Conservation (phyloP, 768 basidiomycete genomes). For the Termitomyces sp. region DNA sequence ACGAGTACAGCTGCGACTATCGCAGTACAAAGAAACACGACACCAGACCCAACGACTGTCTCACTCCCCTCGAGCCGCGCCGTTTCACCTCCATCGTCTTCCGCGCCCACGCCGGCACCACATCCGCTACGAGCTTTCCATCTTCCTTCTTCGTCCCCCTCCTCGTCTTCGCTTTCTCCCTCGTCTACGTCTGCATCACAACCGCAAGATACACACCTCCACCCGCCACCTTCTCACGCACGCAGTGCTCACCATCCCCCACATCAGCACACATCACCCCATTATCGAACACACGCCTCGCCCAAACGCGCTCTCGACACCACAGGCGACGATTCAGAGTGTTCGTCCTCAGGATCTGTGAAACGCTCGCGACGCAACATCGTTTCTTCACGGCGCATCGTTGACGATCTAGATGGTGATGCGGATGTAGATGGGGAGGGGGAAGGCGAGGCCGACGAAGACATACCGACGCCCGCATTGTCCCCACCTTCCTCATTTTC, state of each 20-base stretch:
- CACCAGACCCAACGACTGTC: conserved; percentile 12
- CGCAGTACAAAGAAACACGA: background rate
- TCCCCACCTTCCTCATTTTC: conserved; percentile 7
- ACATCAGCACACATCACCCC: background rate
- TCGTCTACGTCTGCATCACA: too few species aligned
- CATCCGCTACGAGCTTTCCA: conserved; percentile 13
- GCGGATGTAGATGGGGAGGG: background rate
- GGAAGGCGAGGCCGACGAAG: background rate
- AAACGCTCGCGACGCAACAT: background rate
- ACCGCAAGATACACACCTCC: background rate
- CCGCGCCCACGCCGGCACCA: background rate
- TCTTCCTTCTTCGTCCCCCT: background rate
- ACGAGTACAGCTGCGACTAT: too few species aligned
- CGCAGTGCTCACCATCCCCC: too few species aligned
- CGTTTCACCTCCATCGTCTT: conserved; percentile 4
- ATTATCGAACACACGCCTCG: conserved; percentile 16
- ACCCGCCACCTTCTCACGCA: background rate
- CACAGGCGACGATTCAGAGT: conserved; percentile 15
- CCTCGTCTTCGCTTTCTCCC: background rate
- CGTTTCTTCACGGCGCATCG: background rate
- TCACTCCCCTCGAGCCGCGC: conserved; percentile 9
- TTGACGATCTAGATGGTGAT: conserved; percentile 13
- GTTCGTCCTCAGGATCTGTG: conserved; percentile 13
- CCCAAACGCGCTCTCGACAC: conserved; percentile 28
- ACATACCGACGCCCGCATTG: conserved; percentile 4